Base-by-base conservation (phyloP, 345 rosid species). In the Clausena lansium region DNA sequence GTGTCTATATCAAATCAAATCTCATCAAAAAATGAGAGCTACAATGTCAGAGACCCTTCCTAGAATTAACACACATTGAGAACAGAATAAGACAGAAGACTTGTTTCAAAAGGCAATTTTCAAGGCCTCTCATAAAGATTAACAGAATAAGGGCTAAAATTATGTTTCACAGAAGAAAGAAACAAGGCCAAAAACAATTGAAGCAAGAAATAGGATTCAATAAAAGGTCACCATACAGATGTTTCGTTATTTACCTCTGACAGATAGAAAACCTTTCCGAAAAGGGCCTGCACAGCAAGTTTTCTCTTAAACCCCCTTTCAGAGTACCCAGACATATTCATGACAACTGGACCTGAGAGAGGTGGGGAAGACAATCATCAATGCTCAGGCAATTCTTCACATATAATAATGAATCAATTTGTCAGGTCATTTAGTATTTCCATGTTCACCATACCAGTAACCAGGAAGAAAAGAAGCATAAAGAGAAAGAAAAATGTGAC, bases 281-380 rank as follows among this genome's bases (percentile, higher is more conserved):
- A 96, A 75, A 96, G 90, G 41, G 91, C 79, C 74, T 92, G 97
- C 78, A 96, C 97, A 0, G 98, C 98, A 50, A 96, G 98, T 83
- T 96, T 94, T 84, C 98, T 91, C 91, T 90, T 91, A 81, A 94
- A 94, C 50, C 98, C 98, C 76, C 82, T 91, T 59, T 94, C 95
- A 64, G 98, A 88, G 83, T 91, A 91, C 61, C 97, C 95, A 61
- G 94, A 79, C 89, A 86, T 79, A 47, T 90, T 87, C 97, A 92
- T 88, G 67, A 92, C 98, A 77, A 96, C 93, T 4, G 97, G 99
- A 64, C 99, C 97, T 96, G 90, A 83, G 85, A 6, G 39, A 7
- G 39, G 1, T 8, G 9, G 39, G 9, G 50, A 0, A 3, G 32
- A 77, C 1, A 81, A 77, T 11, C 62, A 75, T 75, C 58, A 74